Conservation (phyloP, 306 rosid species). For the Glycyrrhiza uralensis region DNA sequence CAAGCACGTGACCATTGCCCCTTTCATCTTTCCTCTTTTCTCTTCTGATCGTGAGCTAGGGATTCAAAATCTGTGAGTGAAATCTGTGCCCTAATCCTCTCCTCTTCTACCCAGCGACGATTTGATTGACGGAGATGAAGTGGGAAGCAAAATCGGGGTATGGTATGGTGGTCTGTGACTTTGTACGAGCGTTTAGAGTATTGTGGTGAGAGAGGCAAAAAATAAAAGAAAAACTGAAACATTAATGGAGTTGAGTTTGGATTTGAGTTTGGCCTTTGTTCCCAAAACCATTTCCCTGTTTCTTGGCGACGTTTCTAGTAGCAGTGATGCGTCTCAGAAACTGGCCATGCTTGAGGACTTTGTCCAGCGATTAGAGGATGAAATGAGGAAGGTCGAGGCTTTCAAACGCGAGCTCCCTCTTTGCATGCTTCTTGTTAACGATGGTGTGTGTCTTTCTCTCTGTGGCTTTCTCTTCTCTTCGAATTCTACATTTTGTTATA, state of each 20-base stretch:
- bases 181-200: too few species aligned
- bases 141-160: too few species aligned
- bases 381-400: constrained; percentile 61
- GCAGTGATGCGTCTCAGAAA: constrained; percentile 36
- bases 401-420: constrained; percentile 92
- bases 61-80: too few species aligned
- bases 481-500: too few species aligned
- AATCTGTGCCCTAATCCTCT: too few species aligned
- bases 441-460: constrained; percentile 39
- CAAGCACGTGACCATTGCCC: too few species aligned
- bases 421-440: constrained; percentile 58
- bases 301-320: constrained; percentile 35
- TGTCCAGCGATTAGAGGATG: constrained; percentile 56
- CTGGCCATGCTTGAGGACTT: constrained; percentile 46
- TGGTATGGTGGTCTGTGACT: neutral
- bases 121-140: too few species aligned
- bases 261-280: constrained; percentile 44
- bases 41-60: too few species aligned
- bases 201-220: too few species aligned
- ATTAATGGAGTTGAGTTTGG: constrained; percentile 67
- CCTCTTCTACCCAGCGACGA: too few species aligned
- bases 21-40: too few species aligned
- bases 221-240: neutral
- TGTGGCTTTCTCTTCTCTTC: neutral
- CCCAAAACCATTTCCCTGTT: constrained; percentile 58